Evolutionary conservation across 495 filamentous ascomycete species (phyloP).

Genomic region (Tuber calosporum): DNA sequence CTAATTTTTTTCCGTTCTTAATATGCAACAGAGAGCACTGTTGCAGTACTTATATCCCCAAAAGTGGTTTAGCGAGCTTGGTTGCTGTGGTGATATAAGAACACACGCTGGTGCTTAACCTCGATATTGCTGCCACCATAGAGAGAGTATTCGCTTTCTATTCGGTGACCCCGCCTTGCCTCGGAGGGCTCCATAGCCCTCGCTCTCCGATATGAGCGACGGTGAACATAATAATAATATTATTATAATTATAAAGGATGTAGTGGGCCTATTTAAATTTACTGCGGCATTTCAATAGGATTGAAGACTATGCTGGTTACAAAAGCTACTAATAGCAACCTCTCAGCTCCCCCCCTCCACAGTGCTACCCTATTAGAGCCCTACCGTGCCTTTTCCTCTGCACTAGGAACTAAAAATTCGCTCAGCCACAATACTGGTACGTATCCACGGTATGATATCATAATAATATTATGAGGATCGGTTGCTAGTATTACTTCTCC

Average conservation of each 20-base stretch:
- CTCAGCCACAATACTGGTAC: neutral
- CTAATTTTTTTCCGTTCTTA: too few relatives aligned
- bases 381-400: neutral
- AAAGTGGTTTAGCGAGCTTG: too few relatives aligned
- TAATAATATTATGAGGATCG: too few relatives aligned
- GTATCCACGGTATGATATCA: too few relatives aligned
- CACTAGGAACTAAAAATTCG: neutral
- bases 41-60: too few relatives aligned
- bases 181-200: neutral
- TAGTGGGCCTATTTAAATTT: neutral
- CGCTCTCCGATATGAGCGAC: neutral
- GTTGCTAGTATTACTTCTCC: slow-evolving; percentile 10
- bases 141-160: neutral
- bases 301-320: neutral
- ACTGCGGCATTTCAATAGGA: neutral
- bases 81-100: too few relatives aligned
- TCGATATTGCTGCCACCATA: too few relatives aligned
- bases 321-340: neutral
- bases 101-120: too few relatives aligned
- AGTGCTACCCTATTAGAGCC: neutral
- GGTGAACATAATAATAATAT: neutral
- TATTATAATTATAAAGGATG: neutral
- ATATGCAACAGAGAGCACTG: too few relatives aligned
- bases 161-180: neutral
- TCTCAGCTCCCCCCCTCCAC: neutral